These are phyloP conservation scores for Musa itinerans DNA, from an alignment of 176 grass and related monocot genomes.

Conservation along the genomic window DNA sequence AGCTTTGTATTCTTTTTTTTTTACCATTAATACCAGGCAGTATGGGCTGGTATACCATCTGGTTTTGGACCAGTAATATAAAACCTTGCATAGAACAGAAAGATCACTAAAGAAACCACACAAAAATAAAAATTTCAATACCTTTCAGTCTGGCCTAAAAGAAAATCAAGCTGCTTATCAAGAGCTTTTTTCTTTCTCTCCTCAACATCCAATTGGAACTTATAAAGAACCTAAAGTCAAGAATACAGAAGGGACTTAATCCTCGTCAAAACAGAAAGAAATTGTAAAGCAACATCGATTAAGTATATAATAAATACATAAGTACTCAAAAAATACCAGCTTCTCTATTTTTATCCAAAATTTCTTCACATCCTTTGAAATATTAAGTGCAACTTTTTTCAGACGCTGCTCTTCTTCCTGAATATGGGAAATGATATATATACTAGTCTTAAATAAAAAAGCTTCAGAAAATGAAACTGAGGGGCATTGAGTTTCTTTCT, in stretches of 20 bases:
- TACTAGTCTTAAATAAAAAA: background rate
- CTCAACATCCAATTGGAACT: slow-evolving; percentile 82
- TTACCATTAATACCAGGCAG: too few relatives aligned
- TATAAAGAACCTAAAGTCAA: slow-evolving; percentile 79
- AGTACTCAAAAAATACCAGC: slow-evolving; percentile 40
- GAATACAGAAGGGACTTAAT: slow-evolving; percentile 11
- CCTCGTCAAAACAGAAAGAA: slow-evolving; percentile 7
- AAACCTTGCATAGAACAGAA: background rate
- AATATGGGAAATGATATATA: background rate
- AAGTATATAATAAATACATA: background rate
- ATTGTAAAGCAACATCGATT: background rate
- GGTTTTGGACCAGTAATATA: too few relatives aligned
- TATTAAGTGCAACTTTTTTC: slow-evolving; percentile 84
- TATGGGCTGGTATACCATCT: too few relatives aligned
- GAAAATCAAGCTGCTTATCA: slow-evolving; percentile 96
- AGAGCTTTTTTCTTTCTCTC: slow-evolving; percentile 92
- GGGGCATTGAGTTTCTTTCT: background rate
- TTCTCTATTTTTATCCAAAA: slow-evolving; percentile 99
- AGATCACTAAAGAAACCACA: background rate
- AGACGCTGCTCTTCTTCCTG: slow-evolving; percentile 92
- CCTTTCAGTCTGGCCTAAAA: slow-evolving; percentile 98
- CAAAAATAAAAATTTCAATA: slow-evolving; percentile 16
- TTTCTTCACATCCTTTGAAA: slow-evolving; percentile 99
- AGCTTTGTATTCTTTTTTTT: too few relatives aligned
- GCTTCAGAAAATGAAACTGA: background rate